Evolutionary conservation across 176 grass and related monocot species (phyloP), one percentile per base, ranked within the genome.

Genomic region (Guadua angustifolia): DNA sequence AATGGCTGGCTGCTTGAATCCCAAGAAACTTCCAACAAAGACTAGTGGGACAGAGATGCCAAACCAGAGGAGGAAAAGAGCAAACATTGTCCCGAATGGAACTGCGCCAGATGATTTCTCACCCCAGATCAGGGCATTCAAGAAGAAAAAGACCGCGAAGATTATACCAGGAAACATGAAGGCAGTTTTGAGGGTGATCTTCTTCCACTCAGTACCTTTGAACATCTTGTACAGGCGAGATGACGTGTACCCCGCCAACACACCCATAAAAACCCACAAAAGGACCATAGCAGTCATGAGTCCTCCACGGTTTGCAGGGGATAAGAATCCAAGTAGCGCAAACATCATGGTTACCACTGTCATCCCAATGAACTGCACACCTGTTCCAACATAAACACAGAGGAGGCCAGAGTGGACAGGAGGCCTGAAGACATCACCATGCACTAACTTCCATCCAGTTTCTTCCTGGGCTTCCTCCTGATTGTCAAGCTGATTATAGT

Each of bases 371-470:
- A 92, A 92, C 69, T 94, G 92, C 56, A 94, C 92, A 0, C 92
- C 89, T 76, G 89, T 94, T 82, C 92, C 92, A 80, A 94, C 92
- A 51, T 94, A 94, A 78, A 92, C 89, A 71, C 89, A 94, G 46
- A 94, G 89, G 65, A 94, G 89, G 16, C 89, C 92, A 16, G 92
- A 92, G 70, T 94, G 87, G 50, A 92, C 79, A 85, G 92, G 92
- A 39, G 89, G 89, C 63, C 92, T 87, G 74, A 94, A 94, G 57
- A 79, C 87, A 77, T 94, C 92, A 83, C 89, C 87, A 64, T 94
- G 92, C 39, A 94, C 89, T 62, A 94, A 86, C 71, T 94, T 94
- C 92, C 92, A 94, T 40, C 92, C 89, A 83, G 92, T 94, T 92
- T 89, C 92, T 89, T 94, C 92, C 64, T 94, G 92, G 42, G 84